Base-by-base conservation (phyloP, 1,139 yeast species). In the Lizanozyma gosingica region DNA sequence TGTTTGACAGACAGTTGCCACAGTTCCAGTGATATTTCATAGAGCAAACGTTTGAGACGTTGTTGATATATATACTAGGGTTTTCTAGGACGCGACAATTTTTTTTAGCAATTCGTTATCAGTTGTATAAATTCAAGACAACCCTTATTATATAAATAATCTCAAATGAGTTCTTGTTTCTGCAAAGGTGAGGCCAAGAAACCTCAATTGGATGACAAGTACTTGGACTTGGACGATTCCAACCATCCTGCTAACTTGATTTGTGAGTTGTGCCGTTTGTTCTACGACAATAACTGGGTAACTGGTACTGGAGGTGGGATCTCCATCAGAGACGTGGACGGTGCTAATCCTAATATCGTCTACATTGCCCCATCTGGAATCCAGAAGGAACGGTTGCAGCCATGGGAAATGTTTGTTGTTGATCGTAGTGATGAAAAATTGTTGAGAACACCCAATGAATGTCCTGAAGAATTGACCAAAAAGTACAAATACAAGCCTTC, bases 281-380 rank as follows among this genome's bases (percentile, higher is more conserved):
- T 90, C 56, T 90, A 84, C 57, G 72, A 77, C 52, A 82, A 83
- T 55, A 83, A 85, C 43, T 88, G 97, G 96, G 94, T 87, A 47
- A 83, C 95, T 0, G 97, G 97, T 3, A 90, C 97, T 1, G 97
- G 96, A 2, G 97, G 97, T 18, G 97, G 97, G 2, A 82, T 90
- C 52, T 83, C 95, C 34, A 83, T 90, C 40, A 69, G 83, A 46
- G 78, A 82, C 40, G 73, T 66, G 22, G 70, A 68, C 3, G 71
- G 71, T 2, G 42, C 44, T 15, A 61, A 68, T 44, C 65, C 69
- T 3, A 70, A 78, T 43, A 55, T 67, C 35, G 78, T 86, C 15
- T 90, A 76, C 56, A 73, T 90, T 37, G 95, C 97, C 0, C 97
- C 97, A 2, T 85, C 95, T 6, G 97, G 97, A 1, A 95, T 90